Base-by-base conservation (phyloP, 1,139 yeast genomes). In the Blastobotrys proliferans region DNA sequence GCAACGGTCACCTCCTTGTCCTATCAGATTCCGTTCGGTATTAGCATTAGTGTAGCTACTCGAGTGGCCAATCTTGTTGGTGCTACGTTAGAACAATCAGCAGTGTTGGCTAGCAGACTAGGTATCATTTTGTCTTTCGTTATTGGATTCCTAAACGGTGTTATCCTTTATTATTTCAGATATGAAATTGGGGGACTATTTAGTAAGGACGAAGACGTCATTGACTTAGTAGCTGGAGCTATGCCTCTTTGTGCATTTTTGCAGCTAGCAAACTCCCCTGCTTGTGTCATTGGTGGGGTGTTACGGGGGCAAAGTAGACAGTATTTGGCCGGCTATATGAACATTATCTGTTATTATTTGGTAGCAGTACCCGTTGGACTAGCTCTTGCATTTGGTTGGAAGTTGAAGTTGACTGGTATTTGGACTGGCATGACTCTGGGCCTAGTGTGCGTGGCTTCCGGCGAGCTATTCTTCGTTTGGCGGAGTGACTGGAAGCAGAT, bases 371-470 rank as follows among this genome's bases (percentile, higher is more conserved):
- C 97, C 0, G 58, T 85, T 21, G 88, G 90, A 0, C 62, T 84
- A 46, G 56, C 73, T 1, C 67, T 87, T 31, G 81, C 88, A 29
- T 81, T 81, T 59, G 60, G 67, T 25, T 64, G 68, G 6, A 74
- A 74, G 37, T 62, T 74, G 62, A 70, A 75, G 44, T 67, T 88
- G 9, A 60, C 66, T 21, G 97, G 97, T 0, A 67, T 92, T 43
- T 92, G 98, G 98, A 54, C 80, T n/a, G 96, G 96, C 6, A 77
- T 87, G 45, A 86, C 92, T 1, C 61, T 77, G 33, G 97, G 95
- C 0, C 74, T 88, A 74, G 60, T 80, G 28, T 52, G 79, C 26
- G 87, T 92, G 49, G 88, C 88, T 1, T 40, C 73, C 0, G 69
- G 75, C 17, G 94, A 90, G 55, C 60, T 73, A 1, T 69, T 68